These are phyloP conservation scores for Talaromyces borbonicus DNA, from an alignment of 495 filamentous ascomycete species.

Conservation along the genomic window DNA sequence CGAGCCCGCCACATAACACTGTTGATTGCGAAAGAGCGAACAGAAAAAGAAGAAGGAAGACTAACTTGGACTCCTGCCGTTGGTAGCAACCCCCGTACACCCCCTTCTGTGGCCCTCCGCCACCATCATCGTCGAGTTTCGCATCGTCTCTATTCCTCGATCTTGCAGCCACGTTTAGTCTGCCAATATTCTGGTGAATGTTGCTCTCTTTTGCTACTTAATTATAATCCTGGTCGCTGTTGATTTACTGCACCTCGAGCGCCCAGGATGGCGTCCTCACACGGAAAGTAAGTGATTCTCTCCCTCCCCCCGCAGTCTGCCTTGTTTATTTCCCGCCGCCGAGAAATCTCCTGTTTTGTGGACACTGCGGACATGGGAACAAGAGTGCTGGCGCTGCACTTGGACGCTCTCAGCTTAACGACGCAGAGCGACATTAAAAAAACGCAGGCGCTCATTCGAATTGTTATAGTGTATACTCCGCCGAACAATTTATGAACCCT, in stretches of 20 bases:
- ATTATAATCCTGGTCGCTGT: not conserved
- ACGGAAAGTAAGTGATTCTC: conserved; percentile 35
- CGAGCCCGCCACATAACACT: too few relatives aligned
- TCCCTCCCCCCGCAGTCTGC: not conserved
- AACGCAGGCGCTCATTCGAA: not conserved
- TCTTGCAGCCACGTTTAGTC: too few relatives aligned
- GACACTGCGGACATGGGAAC: not conserved
- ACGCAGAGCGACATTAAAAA: not conserved
- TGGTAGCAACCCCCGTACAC: too few relatives aligned
- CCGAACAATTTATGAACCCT: conserved; percentile 87
- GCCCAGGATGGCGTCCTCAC: conserved; percentile 20
- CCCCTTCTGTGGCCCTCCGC: too few relatives aligned
- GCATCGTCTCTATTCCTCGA: too few relatives aligned
- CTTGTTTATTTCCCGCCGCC: too few relatives aligned
- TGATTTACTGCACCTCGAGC: not conserved
- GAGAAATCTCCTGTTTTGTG: not conserved
- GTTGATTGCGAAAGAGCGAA: too few relatives aligned
- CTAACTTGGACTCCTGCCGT: too few relatives aligned
- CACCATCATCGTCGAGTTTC: too few relatives aligned
- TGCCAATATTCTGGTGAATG: too few relatives aligned
- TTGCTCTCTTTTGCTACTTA: not conserved
- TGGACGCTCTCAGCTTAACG: not conserved
- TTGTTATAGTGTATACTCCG: conserved; percentile 54
- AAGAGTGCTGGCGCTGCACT: not conserved
- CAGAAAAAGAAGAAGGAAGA: too few relatives aligned